Evolutionary conservation across 495 filamentous ascomycete species (phyloP).

Genomic region (Xylaria acuta): DNA sequence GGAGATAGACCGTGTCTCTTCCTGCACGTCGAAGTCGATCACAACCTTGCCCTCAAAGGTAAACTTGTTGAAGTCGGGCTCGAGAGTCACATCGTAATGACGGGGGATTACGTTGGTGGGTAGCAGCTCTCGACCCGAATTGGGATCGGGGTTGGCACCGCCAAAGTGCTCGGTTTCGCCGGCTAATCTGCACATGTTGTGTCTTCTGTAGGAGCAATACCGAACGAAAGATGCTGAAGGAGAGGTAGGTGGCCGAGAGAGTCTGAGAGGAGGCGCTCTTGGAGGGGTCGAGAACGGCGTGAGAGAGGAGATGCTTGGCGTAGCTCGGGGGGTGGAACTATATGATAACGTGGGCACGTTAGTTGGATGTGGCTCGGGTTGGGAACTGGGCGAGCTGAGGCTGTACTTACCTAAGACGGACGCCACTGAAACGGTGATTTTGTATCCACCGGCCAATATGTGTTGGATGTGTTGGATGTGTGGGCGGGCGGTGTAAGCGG

Average conservation of each 20-base stretch:
- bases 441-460: slow-evolving; percentile 33
- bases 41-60: slow-evolving; percentile 72
- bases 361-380: slow-evolving; percentile 4
- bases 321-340: slow-evolving; percentile 21
- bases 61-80: slow-evolving; percentile 74
- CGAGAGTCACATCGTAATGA: slow-evolving; percentile 75
- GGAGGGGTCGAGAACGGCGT: slow-evolving; percentile 27
- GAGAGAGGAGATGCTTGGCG: slow-evolving; percentile 27
- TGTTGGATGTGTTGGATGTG: slow-evolving; percentile 22
- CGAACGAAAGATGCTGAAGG: slow-evolving; percentile 44
- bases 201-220: slow-evolving; percentile 58
- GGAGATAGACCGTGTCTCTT: slow-evolving; percentile 84
- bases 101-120: slow-evolving; percentile 68
- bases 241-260: slow-evolving; percentile 30
- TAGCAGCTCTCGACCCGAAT: slow-evolving; percentile 61
- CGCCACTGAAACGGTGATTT: slow-evolving; percentile 32
- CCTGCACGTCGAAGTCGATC: slow-evolving; percentile 80
- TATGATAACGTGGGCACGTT: slow-evolving; percentile 11
- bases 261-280: slow-evolving; percentile 33
- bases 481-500: slow-evolving; percentile 26
- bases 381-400: slow-evolving; percentile 26
- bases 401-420: slow-evolving; percentile 35
- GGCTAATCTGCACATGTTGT: slow-evolving; percentile 63
- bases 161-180: slow-evolving; percentile 50
- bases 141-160: slow-evolving; percentile 53